Base-by-base conservation (phyloP, 129 eudicot species). In the Helichrysum umbraculigerum region DNA sequence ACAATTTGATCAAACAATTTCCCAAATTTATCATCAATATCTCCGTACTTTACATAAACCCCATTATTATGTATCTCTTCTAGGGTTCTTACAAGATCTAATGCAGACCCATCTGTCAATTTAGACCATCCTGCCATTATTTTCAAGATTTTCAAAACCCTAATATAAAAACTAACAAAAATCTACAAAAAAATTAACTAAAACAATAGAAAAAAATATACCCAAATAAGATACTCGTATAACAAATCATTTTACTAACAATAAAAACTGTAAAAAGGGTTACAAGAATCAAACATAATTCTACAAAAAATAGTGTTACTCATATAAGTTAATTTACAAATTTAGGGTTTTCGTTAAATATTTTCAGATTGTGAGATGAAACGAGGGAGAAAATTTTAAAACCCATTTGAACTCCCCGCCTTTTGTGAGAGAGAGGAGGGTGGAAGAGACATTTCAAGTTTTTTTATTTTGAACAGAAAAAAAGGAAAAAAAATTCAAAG, bases 81-180 rank as follows among this genome's bases (percentile, higher is more conserved):
- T 17, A 72, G 76, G 66, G 81, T 79, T 64, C 74, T 68, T 39
- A 77, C 69, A 67, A 75, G 67, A 71, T 84, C 87, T 66, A 78
- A 63, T 41, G 79, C 84, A 62, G 81, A 85, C 83, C 74, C 91
- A 83, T 83, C 84, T 58, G 68, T 81, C 66, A 85, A 25, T 70
- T 80, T 92, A n/a, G 74, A 76, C 88, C 85, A 86, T 50, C 90
- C 98, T 86, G 90, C 87, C 96, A 92, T 92, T 33, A 73, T 66
- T 88, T 51, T 80, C 68, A 54, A 58, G 42, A 39, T 71, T 77
- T 72, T 60, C 84, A 35, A 86, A 88, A 86, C 88, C 96, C 91
- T 85, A 88, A 73, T 28, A 85, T 66, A 78, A 52, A 80, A 33
- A 85, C 58, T 3, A 14, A 14, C n/a, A 14, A 3, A 47, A 47